Base-by-base conservation (phyloP, 495 filamentous ascomycete species). In the Penicillium cataractarum region DNA sequence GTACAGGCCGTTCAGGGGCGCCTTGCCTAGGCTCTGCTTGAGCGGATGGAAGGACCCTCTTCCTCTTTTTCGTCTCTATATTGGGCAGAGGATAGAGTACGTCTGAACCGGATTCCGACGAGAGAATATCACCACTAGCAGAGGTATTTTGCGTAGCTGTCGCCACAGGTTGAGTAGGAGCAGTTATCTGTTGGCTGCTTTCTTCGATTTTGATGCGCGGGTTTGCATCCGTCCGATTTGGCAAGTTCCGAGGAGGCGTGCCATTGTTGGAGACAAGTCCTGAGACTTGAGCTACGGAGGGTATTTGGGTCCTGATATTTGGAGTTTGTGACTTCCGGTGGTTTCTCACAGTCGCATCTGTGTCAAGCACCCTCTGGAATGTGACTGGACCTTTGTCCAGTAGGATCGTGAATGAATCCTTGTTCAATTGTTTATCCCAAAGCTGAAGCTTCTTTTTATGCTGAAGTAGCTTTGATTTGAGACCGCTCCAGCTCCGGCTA, bases 381-480 rank as follows among this genome's bases (percentile, higher is more conserved):
- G 58, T 74, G 42, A 75, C 65, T 12, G 50, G 49, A 17, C 21
- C 26, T 5, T 70, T 73, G 27, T 75, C 61, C 24, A 74, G 54
- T 15, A 69, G 26, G 29, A 75, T 26, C 1, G 71, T 71, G 48
- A 78, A 79, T 33, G 74, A 66, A 55, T 74, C 71, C 4, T 61
- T 58, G 12, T 65, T 29, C 24, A 80, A 31, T 42, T 66, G 71
- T 9, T 60, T 74, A 32, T 76, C 73, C 68, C 74, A 76, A 58
- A 72, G 60, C n/a, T 29, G 51, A 13, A 75, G 66, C 63, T 77
- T 81, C 64, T 62, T 74, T 57, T 76, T 84, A 27, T 78, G 74
- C 19, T 72, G 70, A 33, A 75, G 71, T 1, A 76, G 58, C 26
- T 68, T 68, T 4, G 54, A 31, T 61, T 68, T 78, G 37, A 82